These are phyloP conservation scores for Trametes meyenii DNA, from an alignment of 768 basidiomycete species.

Conservation along the genomic window DNA sequence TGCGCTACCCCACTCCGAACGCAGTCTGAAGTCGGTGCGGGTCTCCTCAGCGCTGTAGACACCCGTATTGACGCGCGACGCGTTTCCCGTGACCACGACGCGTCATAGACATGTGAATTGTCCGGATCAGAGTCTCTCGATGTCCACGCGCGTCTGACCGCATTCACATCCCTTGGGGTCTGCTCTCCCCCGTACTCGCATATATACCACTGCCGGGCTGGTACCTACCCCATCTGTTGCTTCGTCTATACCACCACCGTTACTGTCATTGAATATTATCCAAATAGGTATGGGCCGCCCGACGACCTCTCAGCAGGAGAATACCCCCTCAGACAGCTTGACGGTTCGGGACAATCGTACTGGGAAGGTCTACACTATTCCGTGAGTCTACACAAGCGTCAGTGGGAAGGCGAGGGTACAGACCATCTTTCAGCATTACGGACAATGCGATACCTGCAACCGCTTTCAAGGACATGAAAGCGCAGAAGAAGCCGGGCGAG, in stretches of 20 bases:
- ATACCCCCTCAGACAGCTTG: constrained; percentile 38
- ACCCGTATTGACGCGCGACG: constrained; percentile 1
- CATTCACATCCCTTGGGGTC: constrained; percentile 4
- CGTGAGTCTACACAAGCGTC: constrained; percentile 49
- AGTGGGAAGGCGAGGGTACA: neutral
- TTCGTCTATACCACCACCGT: constrained; percentile 2
- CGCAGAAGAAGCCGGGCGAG: constrained; percentile 58
- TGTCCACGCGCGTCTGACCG: neutral
- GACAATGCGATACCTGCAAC: constrained; percentile 82
- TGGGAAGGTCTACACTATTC: constrained; percentile 72
- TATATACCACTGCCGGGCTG: constrained; percentile 7
- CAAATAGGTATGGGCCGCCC: constrained; percentile 30
- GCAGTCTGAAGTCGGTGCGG: too few relatives aligned
- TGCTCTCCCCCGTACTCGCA: neutral
- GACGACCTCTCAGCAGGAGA: constrained; percentile 16
- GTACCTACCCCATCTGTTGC: neutral
- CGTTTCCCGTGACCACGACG: constrained; percentile 14
- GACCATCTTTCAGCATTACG: constrained; percentile 54
- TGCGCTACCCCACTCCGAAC: too few relatives aligned
- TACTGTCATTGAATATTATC: neutral
- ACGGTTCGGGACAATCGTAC: constrained; percentile 86
- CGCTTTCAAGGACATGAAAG: constrained; percentile 77
- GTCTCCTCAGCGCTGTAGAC: neutral
- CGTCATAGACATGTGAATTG: constrained; percentile 21
- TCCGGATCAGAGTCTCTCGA: constrained; percentile 16